Percentiles rank a stretch among this genome's conserved stretches.
Conservation (phyloP, 2,329 filamentous ascomycete genomes). For the Lachnellula suecica region DNA sequence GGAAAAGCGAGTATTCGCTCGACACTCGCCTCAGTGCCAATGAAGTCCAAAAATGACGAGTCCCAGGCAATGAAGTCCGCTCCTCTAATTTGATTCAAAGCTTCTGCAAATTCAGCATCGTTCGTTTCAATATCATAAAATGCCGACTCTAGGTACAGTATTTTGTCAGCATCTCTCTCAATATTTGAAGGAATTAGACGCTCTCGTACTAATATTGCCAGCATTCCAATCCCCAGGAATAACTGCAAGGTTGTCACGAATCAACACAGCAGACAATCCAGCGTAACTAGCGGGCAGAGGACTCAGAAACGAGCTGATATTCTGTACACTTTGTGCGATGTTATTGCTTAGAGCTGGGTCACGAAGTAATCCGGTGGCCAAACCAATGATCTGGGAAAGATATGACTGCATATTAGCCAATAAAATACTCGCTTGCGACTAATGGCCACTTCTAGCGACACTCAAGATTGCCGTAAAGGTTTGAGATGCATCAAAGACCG, state of each 20-base stretch:
- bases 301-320: not conserved
- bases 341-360: not conserved
- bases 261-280: not conserved
- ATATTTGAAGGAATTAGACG: not conserved
- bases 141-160: not conserved
- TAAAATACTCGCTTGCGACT: too few species aligned
- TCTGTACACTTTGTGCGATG: not conserved
- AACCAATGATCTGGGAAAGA: too few species aligned
- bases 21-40: not conserved
- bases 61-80: not conserved
- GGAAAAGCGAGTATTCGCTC: not conserved
- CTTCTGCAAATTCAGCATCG: not conserved
- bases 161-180: too few species aligned
- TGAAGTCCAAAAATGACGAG: not conserved
- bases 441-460: too few species aligned
- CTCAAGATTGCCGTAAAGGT: too few species aligned
- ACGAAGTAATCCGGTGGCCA: too few species aligned
- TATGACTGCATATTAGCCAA: too few species aligned
- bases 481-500: too few species aligned
- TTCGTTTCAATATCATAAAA: not conserved
- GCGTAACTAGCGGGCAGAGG: not conserved
- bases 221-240: not conserved
- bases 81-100: not conserved
- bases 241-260: not conserved
- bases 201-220: not conserved